Base-by-base conservation (phyloP, 345 rosid genomes). In the Noccaea bulbosa region DNA sequence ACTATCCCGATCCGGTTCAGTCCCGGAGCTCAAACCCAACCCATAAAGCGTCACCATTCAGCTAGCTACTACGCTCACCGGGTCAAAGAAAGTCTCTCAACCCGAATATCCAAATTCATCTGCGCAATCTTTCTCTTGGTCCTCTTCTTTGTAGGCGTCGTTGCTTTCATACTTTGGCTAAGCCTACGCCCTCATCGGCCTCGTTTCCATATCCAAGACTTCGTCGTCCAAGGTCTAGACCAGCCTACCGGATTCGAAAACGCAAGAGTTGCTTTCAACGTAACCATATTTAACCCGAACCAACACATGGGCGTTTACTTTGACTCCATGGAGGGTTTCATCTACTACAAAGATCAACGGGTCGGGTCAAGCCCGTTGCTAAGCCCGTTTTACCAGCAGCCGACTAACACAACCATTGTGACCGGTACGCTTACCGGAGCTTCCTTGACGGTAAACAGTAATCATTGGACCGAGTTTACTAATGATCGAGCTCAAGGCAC, bases 141-240 rank as follows among this genome's bases (percentile, higher is more conserved):
- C 47, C 80, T 93, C 2, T 62, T 93, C 40, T 17, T 85, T 27
- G 11, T 48, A 2, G 91, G 90, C 54, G 33, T 84, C 69, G 70
- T 88, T 59, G 73, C 77, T 7, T 91, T 94, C 79, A 79, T 91
- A 22, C 45, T 86, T 15, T 91, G 91, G 90, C 88, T 93, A 12
- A 87, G 94, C 60, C 77, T 93, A 46, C 96, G 94, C 16, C 98
- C 97, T 1, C 96, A 93, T 64, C 79, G 97, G 6, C 98, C 98
- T 7, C 77, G 96, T 59, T 62, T 91, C 77, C 76, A 72, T 52
- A 55, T 91, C 62, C 61, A 66, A 5, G 81, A 81, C 7, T 89
- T 89, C 46, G 80, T 81, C 0, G 56, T 94, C 57, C 86, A 84
- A 5, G 83, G 83, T 35, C 78, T 88, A 65, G 77, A 63, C 76